Percentiles rank a stretch among this genome's conserved stretches.
Conservation (phyloP, 2,329 filamentous ascomycete species). For the Epichloe bromicola region DNA sequence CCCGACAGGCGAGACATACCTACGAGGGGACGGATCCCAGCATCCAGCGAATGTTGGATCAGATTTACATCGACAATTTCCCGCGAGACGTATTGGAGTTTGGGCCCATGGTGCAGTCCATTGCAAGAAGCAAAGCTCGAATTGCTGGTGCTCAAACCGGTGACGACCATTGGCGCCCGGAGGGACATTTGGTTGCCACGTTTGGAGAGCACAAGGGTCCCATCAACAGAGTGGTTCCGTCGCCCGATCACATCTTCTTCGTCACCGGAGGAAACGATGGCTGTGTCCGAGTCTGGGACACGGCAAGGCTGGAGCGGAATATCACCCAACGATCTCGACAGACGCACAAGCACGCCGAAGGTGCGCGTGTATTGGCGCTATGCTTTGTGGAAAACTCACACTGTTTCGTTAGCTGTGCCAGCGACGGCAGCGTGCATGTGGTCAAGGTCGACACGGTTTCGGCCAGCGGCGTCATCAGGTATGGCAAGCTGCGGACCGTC, state of each 20-base stretch:
- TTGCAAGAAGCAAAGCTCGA: conserved; percentile 41
- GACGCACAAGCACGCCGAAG: conserved; percentile 63
- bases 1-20: conserved; percentile 53
- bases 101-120: conserved; percentile 65
- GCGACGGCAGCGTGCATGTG: conserved; percentile 79
- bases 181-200: conserved; percentile 71
- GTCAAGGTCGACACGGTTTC: conserved; percentile 57
- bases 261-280: conserved; percentile 88
- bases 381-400: conserved; percentile 92
- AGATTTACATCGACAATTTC: conserved; percentile 67
- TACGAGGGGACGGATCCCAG: conserved; percentile 69
- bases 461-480: conserved; percentile 46
- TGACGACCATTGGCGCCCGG: conserved; percentile 60
- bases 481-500: conserved; percentile 63
- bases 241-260: conserved; percentile 90
- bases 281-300: conserved; percentile 86
- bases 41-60: conserved; percentile 61
- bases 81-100: conserved; percentile 55
- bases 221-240: conserved; percentile 67
- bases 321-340: conserved; percentile 77
- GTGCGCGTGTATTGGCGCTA: conserved; percentile 62
- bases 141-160: conserved; percentile 29
- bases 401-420: conserved; percentile 81
- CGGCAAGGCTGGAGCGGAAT: conserved; percentile 77
- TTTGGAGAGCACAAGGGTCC: conserved; percentile 78